Conservation (phyloP, 148 eudicot species). For the Rhododendron williamsianum region DNA sequence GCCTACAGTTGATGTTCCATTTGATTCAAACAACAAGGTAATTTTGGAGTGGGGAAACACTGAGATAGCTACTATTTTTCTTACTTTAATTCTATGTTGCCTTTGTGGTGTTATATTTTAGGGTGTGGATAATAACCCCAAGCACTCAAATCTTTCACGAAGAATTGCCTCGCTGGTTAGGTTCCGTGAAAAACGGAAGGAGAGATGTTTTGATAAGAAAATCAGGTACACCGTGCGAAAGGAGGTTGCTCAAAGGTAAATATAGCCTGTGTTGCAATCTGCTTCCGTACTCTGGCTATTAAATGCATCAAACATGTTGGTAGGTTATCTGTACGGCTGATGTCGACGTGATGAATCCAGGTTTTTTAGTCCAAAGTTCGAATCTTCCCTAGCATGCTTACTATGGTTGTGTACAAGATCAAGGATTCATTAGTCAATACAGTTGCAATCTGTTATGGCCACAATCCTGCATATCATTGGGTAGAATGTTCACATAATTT, state of each 20-base stretch:
- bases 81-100: background rate
- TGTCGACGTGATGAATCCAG: background rate
- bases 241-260: slow-evolving; percentile 65
- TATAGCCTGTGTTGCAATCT: background rate
- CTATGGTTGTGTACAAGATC: background rate
- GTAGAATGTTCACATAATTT: background rate
- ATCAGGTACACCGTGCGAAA: slow-evolving; percentile 57
- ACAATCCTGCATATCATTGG: background rate
- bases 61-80: background rate
- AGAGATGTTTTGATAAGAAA: slow-evolving; percentile 60
- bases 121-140: slow-evolving; percentile 29
- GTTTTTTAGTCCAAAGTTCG: background rate
- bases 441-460: background rate
- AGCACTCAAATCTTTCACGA: slow-evolving; percentile 32
- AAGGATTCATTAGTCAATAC: background rate
- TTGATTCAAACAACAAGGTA: slow-evolving; percentile 38
- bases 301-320: background rate
- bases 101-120: slow-evolving; percentile 10
- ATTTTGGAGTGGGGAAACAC: slow-evolving; percentile 8
- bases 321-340: background rate
- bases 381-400: background rate
- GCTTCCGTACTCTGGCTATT: background rate
- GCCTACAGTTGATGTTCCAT: slow-evolving; percentile 25
- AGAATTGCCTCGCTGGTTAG: slow-evolving; percentile 55
- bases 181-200: slow-evolving; percentile 62